Evolutionary conservation across 148 eudicot species (phyloP).

Genomic region (Chenopodium quinoa): DNA sequence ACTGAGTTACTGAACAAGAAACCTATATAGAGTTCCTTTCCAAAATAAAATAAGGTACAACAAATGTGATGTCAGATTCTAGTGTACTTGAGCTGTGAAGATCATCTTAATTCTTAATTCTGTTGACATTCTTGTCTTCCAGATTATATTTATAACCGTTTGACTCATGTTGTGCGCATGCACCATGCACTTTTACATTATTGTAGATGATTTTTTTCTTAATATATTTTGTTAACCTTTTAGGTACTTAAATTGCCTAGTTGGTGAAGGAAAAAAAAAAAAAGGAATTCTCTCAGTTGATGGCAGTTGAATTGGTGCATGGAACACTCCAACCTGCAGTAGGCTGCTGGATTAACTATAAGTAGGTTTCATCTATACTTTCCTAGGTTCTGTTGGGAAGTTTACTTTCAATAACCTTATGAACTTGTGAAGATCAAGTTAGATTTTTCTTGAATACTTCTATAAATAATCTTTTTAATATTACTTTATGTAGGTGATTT

Average conservation of each 20-base stretch:
- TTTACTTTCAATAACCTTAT: constrained; percentile 1
- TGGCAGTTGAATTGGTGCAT: constrained; percentile 15
- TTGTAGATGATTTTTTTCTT: neutral
- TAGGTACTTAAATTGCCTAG: constrained; percentile 26
- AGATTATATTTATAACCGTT: no score
- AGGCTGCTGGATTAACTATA: constrained; percentile 9
- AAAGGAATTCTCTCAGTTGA: neutral
- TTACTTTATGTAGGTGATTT: neutral
- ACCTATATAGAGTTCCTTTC: no score
- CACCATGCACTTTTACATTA: neutral
- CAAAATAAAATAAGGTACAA: no score
- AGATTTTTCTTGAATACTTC: neutral
- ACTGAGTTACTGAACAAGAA: no score
- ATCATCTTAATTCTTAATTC: neutral
- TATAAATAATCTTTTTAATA: constrained; percentile 1
- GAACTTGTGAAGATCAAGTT: constrained; percentile 1
- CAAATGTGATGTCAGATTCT: no score
- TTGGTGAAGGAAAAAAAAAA: neutral
- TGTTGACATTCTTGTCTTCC: no score
- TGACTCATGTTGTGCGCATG: neutral
- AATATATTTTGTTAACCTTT: neutral
- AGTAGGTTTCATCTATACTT: constrained; percentile 13
- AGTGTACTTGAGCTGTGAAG: no score
- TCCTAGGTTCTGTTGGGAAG: neutral
- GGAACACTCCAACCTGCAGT: constrained; percentile 11